phyloP scores from a whole-genome alignment of 495 filamentous ascomycete species.

The Venustampulla echinocandica region DNA sequence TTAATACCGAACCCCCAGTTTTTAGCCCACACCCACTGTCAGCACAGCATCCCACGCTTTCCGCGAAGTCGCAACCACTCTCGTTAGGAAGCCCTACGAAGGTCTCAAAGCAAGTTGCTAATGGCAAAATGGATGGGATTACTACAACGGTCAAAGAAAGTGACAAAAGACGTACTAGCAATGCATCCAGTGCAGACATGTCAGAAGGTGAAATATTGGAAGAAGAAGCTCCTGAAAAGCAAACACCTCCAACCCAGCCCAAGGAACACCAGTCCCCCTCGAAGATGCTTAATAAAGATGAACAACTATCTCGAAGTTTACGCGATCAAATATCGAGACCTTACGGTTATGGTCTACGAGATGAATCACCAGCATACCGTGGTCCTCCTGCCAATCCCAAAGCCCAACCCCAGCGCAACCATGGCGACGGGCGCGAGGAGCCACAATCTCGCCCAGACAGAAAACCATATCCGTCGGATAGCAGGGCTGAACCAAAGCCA shows the following conservation, averaged over 20 bases:
- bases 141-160: neutral
- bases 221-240: conserved; percentile 7
- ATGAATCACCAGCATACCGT: conserved; percentile 3
- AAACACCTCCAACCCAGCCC: neutral
- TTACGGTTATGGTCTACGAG: conserved; percentile 2
- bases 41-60: neutral
- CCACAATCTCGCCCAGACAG: conserved; percentile 4
- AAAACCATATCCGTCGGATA: conserved; percentile 1
- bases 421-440: conserved; percentile 9
- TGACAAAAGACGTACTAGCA: conserved; percentile 5
- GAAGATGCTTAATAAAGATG: conserved; percentile 2
- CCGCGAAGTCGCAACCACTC: conserved; percentile 17
- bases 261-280: conserved; percentile 4
- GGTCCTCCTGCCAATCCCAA: conserved; percentile 3
- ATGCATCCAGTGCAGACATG: conserved; percentile 11
- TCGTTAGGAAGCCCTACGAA: conserved; percentile 20
- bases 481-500: conserved; percentile 9
- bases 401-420: conserved; percentile 1
- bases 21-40: neutral
- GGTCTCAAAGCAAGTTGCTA: conserved; percentile 4
- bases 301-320: neutral
- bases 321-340: conserved; percentile 2
- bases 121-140: conserved; percentile 5
- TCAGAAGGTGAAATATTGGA: conserved; percentile 25
- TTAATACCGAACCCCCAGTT: neutral